A percentile compares a stretch with the other conserved stretches of the same genome.
These are phyloP conservation scores for Gleditsia sinensis DNA, from an alignment of 306 rosid genomes.

Conservation along the genomic window DNA sequence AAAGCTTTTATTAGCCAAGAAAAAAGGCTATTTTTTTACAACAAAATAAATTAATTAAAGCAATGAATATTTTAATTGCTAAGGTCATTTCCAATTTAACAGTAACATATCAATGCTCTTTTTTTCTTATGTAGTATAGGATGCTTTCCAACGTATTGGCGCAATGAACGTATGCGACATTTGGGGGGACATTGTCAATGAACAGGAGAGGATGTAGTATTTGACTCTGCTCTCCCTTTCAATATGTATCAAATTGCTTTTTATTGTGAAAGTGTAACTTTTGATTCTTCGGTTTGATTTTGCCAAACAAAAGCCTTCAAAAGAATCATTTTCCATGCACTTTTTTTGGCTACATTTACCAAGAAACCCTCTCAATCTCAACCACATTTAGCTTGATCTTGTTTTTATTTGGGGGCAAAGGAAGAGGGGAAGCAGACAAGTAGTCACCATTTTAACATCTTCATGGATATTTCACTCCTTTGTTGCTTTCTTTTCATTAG, in stretches of 20 bases:
- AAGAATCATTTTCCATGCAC: neutral
- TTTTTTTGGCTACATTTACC: neutral
- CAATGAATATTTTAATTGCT: neutral
- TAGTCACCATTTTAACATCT: neutral
- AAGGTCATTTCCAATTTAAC: neutral
- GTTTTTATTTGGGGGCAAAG: too few species aligned
- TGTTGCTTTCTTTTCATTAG: slow-evolving; percentile 4
- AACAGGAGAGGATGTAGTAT: neutral
- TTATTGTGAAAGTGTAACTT: neutral
- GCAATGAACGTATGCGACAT: neutral
- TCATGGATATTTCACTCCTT: neutral
- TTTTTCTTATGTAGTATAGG: neutral
- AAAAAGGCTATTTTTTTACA: neutral
- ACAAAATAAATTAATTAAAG: neutral
- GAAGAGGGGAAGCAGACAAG: neutral
- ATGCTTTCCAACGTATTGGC: neutral
- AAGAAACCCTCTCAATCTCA: too few species aligned
- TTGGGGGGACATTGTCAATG: neutral
- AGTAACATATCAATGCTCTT: neutral
- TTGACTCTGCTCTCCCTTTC: neutral
- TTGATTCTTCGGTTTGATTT: neutral
- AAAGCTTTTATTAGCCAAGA: neutral
- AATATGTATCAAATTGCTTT: neutral
- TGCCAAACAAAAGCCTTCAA: neutral
- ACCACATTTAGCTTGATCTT: too few species aligned